Evolutionary conservation across 352 stramenopile species (phyloP).

Genomic region (Phytopythium sindhum): DNA sequence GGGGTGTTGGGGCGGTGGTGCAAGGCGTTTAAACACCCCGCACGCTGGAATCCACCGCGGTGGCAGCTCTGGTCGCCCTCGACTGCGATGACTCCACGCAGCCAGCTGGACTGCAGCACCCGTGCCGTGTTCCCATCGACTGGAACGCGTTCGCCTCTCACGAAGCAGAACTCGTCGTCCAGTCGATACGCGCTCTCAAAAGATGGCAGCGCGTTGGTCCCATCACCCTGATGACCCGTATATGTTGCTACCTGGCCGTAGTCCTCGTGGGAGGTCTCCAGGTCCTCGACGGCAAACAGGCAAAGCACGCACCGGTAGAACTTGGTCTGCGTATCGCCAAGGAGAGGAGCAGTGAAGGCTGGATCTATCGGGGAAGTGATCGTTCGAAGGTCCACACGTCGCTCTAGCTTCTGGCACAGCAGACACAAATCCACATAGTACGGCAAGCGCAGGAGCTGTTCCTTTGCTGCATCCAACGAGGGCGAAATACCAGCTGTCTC

Average conservation of each 20-base stretch:
- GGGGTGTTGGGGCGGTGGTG: neutral
- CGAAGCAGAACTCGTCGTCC: constrained; percentile 37
- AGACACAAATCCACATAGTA: constrained; percentile 52
- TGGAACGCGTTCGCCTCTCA: constrained; percentile 18
- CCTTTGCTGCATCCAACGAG: constrained; percentile 1
- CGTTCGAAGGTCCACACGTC: constrained; percentile 17
- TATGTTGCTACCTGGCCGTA: constrained; percentile 54
- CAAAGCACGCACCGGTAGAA: constrained; percentile 31
- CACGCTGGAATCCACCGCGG: constrained; percentile 24
- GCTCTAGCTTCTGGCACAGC: constrained; percentile 26
- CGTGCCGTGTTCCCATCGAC: constrained; percentile 56
- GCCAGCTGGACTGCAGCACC: constrained; percentile 45
- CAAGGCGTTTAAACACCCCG: neutral
- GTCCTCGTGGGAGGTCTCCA: constrained; percentile 44
- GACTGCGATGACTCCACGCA: constrained; percentile 38
- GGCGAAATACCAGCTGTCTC: constrained; percentile 2
- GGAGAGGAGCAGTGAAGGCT: neutral
- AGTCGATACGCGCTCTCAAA: constrained; percentile 20
- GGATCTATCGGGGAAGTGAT: constrained; percentile 4
- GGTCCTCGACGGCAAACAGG: constrained; percentile 36
- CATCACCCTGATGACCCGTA: constrained; percentile 9
- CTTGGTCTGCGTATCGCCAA: neutral
- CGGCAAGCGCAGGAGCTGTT: constrained; percentile 17
- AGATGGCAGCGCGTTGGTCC: neutral
- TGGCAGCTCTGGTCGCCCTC: constrained; percentile 37